A percentile compares a stretch with the other conserved stretches of the same genome.
Conservation (phyloP, 345 rosid species). For the Garcia nutans region DNA sequence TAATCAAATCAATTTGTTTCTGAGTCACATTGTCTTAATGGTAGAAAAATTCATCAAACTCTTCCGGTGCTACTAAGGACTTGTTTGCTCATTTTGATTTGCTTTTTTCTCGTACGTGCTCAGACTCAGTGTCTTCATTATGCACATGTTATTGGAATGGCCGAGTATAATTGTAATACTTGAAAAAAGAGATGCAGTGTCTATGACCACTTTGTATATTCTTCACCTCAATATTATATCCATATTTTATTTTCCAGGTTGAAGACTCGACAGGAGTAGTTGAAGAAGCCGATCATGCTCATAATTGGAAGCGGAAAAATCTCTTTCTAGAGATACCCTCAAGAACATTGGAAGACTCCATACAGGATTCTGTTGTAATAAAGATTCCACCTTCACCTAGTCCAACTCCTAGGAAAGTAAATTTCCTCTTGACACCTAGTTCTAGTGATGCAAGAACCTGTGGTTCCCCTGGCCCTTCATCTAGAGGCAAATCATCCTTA, state of each 20-base stretch:
- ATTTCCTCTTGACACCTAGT: conserved; percentile 60
- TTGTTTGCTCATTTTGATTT: conserved; percentile 1
- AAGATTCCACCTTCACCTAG: conserved; percentile 77
- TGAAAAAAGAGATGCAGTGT: not conserved
- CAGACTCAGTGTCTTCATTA: not conserved
- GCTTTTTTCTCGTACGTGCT: not conserved
- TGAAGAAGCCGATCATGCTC: conserved; percentile 46
- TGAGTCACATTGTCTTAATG: not conserved
- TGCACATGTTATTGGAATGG: not conserved
- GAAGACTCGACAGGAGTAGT: conserved; percentile 44
- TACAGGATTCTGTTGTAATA: conserved; percentile 47
- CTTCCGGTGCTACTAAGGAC: not conserved
- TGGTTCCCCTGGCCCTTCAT: conserved; percentile 51
- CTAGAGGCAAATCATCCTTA: conserved; percentile 59
- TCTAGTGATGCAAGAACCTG: conserved; percentile 41
- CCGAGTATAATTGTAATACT: not conserved
- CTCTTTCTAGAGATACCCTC: conserved; percentile 81
- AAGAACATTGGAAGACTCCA: conserved; percentile 43
- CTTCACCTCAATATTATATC: conserved; percentile 10
- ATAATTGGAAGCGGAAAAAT: conserved; percentile 58
- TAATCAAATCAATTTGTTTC: not conserved
- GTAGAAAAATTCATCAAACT: not conserved
- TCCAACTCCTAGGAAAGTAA: conserved; percentile 80
- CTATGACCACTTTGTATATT: conserved; percentile 17
- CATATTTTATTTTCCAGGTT: conserved; percentile 37